A percentile compares a stretch with the other conserved stretches of the same genome.
Evolutionary conservation across 345 rosid species (phyloP).

Genomic region (Cardamine occulta): DNA sequence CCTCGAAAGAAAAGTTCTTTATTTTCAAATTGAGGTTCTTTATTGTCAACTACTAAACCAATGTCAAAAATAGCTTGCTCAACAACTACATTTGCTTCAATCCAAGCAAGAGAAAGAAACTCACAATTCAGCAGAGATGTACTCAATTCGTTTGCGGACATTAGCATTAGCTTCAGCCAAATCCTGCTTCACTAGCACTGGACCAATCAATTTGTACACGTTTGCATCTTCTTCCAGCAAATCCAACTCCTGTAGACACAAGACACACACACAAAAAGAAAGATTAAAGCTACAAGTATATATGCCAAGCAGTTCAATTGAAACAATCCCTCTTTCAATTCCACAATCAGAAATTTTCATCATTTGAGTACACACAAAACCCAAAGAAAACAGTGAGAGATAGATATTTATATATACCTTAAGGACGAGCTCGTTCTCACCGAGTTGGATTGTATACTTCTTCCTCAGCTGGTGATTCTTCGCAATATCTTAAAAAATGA

Average conservation of each 20-base stretch:
- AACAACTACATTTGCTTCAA: conserved; percentile 16
- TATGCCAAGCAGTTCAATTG: conserved; percentile 2
- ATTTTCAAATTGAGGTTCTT: not conserved
- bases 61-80: not conserved
- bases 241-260: conserved; percentile 74
- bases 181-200: conserved; percentile 96
- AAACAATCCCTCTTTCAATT: not conserved
- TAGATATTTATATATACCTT: conserved; percentile 49
- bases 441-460: conserved; percentile 92
- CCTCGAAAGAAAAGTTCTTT: not conserved
- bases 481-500: conserved; percentile 60
- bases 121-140: conserved; percentile 90
- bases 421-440: conserved; percentile 96
- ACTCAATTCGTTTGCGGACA: conserved; percentile 91
- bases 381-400: conserved; percentile 4
- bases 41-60: not conserved
- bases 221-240: conserved; percentile 85
- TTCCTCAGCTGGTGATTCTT: conserved; percentile 92
- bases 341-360: conserved; percentile 1
- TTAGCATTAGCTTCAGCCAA: conserved; percentile 97
- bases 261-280: not conserved
- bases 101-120: conserved; percentile 21
- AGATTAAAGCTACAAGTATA: not conserved
- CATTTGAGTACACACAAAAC: not conserved
- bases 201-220: conserved; percentile 93